Percentiles rank a stretch among this genome's conserved stretches.
These are phyloP conservation scores for Microcyclospora pomicola DNA, from an alignment of 2,329 filamentous ascomycete species.

Conservation along the genomic window DNA sequence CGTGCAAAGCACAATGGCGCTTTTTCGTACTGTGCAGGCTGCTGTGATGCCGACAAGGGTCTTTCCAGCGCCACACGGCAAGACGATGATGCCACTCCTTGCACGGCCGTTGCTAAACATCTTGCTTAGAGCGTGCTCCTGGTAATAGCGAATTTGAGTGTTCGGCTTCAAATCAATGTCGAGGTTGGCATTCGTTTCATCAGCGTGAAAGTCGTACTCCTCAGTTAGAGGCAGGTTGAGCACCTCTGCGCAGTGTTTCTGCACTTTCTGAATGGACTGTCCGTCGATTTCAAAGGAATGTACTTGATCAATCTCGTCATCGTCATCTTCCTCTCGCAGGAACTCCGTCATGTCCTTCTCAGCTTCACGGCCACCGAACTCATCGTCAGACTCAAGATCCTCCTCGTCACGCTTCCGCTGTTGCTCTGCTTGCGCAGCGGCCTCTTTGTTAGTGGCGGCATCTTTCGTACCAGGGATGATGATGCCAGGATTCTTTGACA, in stretches of 20 bases:
- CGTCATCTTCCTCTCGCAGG: constrained; percentile 60
- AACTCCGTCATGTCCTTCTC: constrained; percentile 52
- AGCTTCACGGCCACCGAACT: constrained; percentile 36
- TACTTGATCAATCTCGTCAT: constrained; percentile 75
- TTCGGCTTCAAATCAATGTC: constrained; percentile 86
- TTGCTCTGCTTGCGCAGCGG: constrained; percentile 35
- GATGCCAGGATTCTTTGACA: constrained; percentile 72
- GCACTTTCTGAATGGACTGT: constrained; percentile 68
- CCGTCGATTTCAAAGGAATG: constrained; percentile 88
- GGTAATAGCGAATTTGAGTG: constrained; percentile 84
- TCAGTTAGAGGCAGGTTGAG: constrained; percentile 80
- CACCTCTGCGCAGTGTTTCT: constrained; percentile 68
- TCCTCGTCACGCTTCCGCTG: constrained; percentile 32
- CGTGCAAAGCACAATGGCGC: constrained; percentile 86
- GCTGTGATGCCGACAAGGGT: constrained; percentile 97
- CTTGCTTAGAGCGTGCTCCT: constrained; percentile 94
- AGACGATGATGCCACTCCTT: constrained; percentile 91
- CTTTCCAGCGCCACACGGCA: constrained; percentile 94
- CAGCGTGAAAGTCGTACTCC: constrained; percentile 94
- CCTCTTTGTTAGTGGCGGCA: constrained; percentile 75
- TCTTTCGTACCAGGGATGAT: constrained; percentile 93
- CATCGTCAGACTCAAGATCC: constrained; percentile 38
- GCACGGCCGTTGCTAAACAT: constrained; percentile 99
- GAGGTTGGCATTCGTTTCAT: constrained; percentile 74
- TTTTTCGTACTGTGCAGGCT: constrained; percentile 95